A percentile compares a stretch with the other conserved stretches of the same genome.
These are phyloP conservation scores for Pichia sp. DNA, from an alignment of 1,139 yeast species.

Conservation along the genomic window DNA sequence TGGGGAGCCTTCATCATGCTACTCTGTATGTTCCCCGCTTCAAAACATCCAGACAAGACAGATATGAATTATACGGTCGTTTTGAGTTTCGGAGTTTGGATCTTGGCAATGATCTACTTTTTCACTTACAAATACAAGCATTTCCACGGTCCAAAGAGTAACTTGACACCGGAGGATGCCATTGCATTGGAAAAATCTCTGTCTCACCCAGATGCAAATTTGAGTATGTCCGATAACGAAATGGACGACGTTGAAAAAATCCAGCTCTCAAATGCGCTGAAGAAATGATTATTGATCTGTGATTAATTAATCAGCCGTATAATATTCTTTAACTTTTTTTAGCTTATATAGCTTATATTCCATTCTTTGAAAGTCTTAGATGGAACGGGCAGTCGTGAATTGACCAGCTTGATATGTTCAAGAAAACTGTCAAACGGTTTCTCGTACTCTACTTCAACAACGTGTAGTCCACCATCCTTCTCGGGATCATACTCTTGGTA, in stretches of 20 bases:
- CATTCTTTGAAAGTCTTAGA: slow-evolving; percentile 21
- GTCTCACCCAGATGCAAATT: slow-evolving; percentile 36
- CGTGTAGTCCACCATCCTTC: slow-evolving; percentile 11
- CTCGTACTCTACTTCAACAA: slow-evolving; percentile 22
- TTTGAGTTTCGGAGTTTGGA: slow-evolving; percentile 42
- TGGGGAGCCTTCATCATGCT: slow-evolving; percentile 39
- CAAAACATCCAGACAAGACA: slow-evolving; percentile 22
- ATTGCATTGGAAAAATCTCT: slow-evolving; percentile 2
- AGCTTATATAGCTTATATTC: slow-evolving; percentile 25
- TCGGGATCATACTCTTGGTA: slow-evolving; percentile 20
- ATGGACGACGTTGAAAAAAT: slow-evolving; percentile 19
- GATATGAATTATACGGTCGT: slow-evolving; percentile 40
- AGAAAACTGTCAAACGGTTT: slow-evolving; percentile 26
- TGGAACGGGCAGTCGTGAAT: slow-evolving; percentile 27
- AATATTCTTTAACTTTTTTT: too few species aligned
- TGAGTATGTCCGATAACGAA: too few species aligned
- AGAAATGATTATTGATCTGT: not conserved
- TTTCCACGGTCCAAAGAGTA: slow-evolving; percentile 45
- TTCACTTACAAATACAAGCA: slow-evolving; percentile 38
- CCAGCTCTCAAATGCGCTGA: not conserved
- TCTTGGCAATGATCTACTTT: slow-evolving; percentile 40
- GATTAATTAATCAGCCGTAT: not conserved
- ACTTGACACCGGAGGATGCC: slow-evolving; percentile 20
- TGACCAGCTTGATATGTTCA: slow-evolving; percentile 21
- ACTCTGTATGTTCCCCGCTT: slow-evolving; percentile 41